Conservation (phyloP, 257 asterid species). For the Rhazya stricta region DNA sequence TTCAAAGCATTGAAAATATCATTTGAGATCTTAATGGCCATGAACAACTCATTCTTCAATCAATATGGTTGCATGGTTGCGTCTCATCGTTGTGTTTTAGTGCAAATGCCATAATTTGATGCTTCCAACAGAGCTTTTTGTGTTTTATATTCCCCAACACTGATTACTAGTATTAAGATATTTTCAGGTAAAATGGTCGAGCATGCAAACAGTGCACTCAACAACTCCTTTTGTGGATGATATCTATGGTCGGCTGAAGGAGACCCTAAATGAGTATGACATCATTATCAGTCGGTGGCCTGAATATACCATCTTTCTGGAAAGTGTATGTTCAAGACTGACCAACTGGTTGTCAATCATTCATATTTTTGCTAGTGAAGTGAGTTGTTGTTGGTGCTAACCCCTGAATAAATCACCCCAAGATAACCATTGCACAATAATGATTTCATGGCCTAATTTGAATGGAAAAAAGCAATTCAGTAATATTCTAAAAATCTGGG, state of each 20-base stretch:
- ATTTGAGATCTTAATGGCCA: background rate
- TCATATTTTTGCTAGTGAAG: no score
- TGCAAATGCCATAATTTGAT: background rate
- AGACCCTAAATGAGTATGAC: constrained; percentile 69
- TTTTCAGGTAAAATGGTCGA: constrained; percentile 58
- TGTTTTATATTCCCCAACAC: background rate
- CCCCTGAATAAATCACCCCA: background rate
- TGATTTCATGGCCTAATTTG: background rate
- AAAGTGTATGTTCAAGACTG: constrained; percentile 45
- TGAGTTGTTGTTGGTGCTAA: background rate
- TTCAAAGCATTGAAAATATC: background rate
- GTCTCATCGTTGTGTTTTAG: background rate
- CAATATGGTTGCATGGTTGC: background rate
- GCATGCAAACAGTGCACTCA: constrained; percentile 42
- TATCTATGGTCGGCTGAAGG: constrained; percentile 65
- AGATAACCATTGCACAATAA: background rate
- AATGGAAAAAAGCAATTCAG: background rate
- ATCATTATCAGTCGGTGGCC: constrained; percentile 91
- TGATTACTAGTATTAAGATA: constrained; percentile 8
- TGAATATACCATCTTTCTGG: constrained; percentile 69
- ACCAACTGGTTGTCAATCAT: background rate
- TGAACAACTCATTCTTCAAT: background rate
- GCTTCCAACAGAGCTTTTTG: background rate
- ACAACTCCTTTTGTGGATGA: constrained; percentile 71
- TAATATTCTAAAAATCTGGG: background rate